Percentiles rank a stretch among this genome's conserved stretches.
These are phyloP conservation scores for Candida montana DNA, from an alignment of 805 yeast genomes.

Conservation along the genomic window DNA sequence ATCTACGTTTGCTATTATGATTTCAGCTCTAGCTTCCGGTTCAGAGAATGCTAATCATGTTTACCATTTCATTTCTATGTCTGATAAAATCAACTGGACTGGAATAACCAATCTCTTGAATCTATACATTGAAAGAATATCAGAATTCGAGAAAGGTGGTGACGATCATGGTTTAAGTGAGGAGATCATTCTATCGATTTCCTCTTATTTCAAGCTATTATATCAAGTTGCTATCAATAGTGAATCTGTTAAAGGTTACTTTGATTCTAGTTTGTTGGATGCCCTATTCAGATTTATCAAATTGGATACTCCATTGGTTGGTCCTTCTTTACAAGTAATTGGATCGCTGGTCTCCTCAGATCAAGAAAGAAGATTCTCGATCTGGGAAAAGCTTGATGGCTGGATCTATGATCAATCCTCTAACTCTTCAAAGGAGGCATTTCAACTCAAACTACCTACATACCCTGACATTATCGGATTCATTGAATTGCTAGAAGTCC, in stretches of 20 bases:
- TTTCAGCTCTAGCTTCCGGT: conserved; percentile 70
- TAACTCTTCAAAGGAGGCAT: conserved; percentile 37
- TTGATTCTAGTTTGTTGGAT: conserved; percentile 28
- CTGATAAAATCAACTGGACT: conserved; percentile 47
- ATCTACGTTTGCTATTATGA: conserved; percentile 73
- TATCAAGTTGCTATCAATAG: conserved; percentile 44
- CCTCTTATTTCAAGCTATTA: conserved; percentile 68
- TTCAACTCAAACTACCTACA: conserved; percentile 41
- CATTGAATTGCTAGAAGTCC: conserved; percentile 39
- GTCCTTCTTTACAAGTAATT: conserved; percentile 52
- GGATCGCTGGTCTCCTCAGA: conserved; percentile 49
- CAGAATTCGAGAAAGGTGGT: conserved; percentile 30
- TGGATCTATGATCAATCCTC: conserved; percentile 48
- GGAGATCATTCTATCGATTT: conserved; percentile 68
- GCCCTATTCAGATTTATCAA: conserved; percentile 40
- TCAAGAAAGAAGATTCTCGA: conserved; percentile 35
- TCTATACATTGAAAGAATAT: conserved; percentile 44
- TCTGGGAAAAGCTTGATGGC: conserved; percentile 68
- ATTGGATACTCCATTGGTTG: conserved; percentile 44
- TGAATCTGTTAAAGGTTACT: conserved; percentile 26
- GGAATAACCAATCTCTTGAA: conserved; percentile 48
- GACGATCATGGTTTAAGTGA: conserved; percentile 62
- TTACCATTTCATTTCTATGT: conserved; percentile 40
- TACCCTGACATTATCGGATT: conserved; percentile 60
- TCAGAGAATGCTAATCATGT: conserved; percentile 46